phyloP scores from a whole-genome alignment of 805 yeast species.

The Lipomyces starkeyi region DNA sequence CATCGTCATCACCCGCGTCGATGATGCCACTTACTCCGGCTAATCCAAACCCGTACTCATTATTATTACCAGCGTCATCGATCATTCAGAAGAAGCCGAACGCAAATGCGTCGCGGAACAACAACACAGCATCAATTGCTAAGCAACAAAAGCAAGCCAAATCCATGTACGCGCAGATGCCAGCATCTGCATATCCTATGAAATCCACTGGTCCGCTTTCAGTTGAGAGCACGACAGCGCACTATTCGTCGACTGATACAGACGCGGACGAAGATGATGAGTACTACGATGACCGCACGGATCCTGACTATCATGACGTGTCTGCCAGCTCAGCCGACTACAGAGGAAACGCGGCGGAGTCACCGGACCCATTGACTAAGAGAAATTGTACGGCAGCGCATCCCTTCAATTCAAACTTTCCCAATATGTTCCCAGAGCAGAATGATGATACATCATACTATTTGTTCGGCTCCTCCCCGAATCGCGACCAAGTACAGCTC shows the following conservation, averaged over 20 bases:
- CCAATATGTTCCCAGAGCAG: neutral
- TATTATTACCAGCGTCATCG: conserved; percentile 2
- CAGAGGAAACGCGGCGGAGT: conserved; percentile 10
- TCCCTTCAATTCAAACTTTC: conserved; percentile 36
- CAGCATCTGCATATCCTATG: neutral
- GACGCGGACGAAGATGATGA: conserved; percentile 25
- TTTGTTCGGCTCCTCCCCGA: neutral
- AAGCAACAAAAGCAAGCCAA: neutral
- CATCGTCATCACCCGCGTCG: conserved; percentile 34
- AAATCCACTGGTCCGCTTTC: conserved; percentile 16
- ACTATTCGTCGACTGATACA: conserved; percentile 13
- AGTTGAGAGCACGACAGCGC: conserved; percentile 6
- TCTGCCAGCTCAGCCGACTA: conserved; percentile 5
- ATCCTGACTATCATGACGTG: neutral
- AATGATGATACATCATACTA: neutral
- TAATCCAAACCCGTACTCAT: neutral
- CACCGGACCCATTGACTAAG: conserved; percentile 42
- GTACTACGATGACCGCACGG: conserved; percentile 9
- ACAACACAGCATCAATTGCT: neutral
- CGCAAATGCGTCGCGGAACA: conserved; percentile 14
- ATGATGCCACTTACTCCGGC: conserved; percentile 35
- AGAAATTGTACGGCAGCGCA: conserved; percentile 41
- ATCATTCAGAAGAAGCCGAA: neutral
- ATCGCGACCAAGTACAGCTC: conserved; percentile 2
- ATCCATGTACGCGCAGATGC: neutral